A percentile compares a stretch with the other conserved stretches of the same genome.
phyloP scores from a whole-genome alignment of 2,329 filamentous ascomycete genomes.

The Scopulariopsis brevicaulis region DNA sequence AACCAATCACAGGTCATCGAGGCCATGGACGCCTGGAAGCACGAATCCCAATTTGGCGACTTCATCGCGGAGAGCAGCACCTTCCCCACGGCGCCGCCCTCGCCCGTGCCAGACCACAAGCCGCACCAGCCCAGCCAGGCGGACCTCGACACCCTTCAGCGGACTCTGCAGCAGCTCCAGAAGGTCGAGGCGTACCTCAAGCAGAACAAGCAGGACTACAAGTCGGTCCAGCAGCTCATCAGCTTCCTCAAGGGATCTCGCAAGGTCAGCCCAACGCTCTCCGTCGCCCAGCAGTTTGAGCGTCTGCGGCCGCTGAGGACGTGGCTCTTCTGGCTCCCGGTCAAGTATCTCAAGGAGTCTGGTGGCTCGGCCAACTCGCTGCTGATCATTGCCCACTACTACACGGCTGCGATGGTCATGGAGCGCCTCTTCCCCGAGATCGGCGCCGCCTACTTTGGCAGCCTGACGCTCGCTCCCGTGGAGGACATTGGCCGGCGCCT shows the following conservation, averaged over 20 bases:
- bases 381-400: conserved; percentile 81
- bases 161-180: conserved; percentile 54
- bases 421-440: conserved; percentile 89
- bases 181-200: conserved; percentile 58
- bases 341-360: conserved; percentile 68
- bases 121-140: conserved; percentile 55
- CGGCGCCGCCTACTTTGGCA: conserved; percentile 78
- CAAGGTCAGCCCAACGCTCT: conserved; percentile 57
- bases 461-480: conserved; percentile 66
- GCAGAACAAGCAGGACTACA: conserved; percentile 57
- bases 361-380: conserved; percentile 67
- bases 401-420: conserved; percentile 75
- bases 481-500: conserved; percentile 77
- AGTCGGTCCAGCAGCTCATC: conserved; percentile 57
- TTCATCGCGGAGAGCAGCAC: conserved; percentile 73
- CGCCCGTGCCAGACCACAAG: conserved; percentile 48
- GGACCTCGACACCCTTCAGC: conserved; percentile 56
- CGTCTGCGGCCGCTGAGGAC: conserved; percentile 78
- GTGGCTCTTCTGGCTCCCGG: conserved; percentile 94
- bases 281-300: conserved; percentile 77
- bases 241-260: conserved; percentile 62
- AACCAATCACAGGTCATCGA: conserved; percentile 57
- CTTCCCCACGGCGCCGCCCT: conserved; percentile 55
- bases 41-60: conserved; percentile 76
- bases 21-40: conserved; percentile 84